phyloP scores from a whole-genome alignment of 2,329 filamentous ascomycete species.

The Uncinocarpus reesii region DNA sequence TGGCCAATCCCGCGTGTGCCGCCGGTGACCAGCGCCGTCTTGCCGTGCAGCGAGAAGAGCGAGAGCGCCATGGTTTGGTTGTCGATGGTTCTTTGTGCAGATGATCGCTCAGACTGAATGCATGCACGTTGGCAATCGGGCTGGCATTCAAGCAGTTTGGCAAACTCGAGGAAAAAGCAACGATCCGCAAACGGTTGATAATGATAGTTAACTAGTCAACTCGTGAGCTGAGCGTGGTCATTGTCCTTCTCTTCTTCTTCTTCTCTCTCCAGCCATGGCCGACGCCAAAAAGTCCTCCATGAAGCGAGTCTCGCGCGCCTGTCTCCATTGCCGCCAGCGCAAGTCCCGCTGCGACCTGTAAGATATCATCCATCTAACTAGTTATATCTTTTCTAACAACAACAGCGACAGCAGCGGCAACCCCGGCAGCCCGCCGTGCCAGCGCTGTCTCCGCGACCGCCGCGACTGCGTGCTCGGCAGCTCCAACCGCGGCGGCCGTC shows the following conservation, averaged over 20 bases:
- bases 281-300: conserved; percentile 26
- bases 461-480: conserved; percentile 51
- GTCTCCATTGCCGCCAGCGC: conserved; percentile 40
- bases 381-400: no score
- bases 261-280: no score
- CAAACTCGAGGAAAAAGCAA: no score
- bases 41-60: conserved; percentile 33
- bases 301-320: conserved; percentile 41
- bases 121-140: no score
- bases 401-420: conserved; percentile 38
- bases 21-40: conserved; percentile 39
- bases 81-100: no score
- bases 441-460: conserved; percentile 47
- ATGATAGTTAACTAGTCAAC: no score
- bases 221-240: no score
- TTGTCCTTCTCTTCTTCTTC: no score
- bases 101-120: no score
- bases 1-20: conserved; percentile 41
- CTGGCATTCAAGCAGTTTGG: no score
- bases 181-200: no score
- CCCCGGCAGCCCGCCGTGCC: conserved; percentile 45
- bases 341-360: conserved; percentile 45
- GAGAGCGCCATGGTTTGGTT: neutral
- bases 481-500: conserved; percentile 49
- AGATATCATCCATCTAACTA: no score